Evolutionary conservation across 2,329 filamentous ascomycete species (phyloP).

Genomic region (Claviceps fusiformis): DNA sequence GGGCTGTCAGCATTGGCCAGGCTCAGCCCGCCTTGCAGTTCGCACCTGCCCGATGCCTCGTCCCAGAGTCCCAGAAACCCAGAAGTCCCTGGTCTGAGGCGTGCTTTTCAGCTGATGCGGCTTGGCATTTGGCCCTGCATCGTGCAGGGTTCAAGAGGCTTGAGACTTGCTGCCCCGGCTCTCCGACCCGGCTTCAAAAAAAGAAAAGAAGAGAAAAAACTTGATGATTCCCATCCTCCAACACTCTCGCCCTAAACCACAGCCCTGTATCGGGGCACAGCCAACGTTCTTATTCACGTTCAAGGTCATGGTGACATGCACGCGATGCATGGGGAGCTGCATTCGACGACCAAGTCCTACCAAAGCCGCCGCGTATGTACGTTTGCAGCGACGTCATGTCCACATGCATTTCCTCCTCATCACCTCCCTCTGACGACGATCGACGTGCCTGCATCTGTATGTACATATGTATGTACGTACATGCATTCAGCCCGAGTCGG

Average conservation of each 20-base stretch:
- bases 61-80: background rate
- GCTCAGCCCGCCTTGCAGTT: background rate
- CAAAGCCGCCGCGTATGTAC: background rate
- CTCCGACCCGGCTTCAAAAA: no score
- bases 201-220: no score
- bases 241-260: no score
- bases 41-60: background rate
- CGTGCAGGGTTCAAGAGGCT: background rate
- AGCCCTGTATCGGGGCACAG: background rate
- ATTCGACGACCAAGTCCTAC: background rate
- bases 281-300: no score
- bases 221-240: no score
- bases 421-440: background rate
- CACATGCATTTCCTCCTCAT: background rate
- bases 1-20: background rate
- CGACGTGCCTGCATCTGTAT: background rate
- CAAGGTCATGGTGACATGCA: background rate
- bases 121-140: no score
- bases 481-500: no score
- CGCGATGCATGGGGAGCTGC: background rate
- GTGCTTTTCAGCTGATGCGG: background rate
- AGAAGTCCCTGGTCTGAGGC: no score
- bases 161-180: background rate
- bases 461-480: background rate
- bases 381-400: background rate